phyloP scores from a whole-genome alignment of 2,329 filamentous ascomycete genomes.

The Cladophialophora exuberans region DNA sequence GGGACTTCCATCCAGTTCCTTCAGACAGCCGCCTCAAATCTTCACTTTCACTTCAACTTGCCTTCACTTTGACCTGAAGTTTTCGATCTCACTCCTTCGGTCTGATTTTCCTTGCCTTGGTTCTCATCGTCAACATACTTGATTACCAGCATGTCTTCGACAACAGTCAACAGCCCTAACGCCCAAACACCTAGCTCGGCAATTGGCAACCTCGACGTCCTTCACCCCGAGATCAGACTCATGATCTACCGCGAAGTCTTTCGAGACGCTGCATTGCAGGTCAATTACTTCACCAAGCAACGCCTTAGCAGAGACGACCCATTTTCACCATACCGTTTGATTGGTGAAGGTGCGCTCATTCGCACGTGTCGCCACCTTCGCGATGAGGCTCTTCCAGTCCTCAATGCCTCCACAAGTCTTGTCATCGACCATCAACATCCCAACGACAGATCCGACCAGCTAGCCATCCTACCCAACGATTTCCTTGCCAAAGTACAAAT shows the following conservation, averaged over 20 bases:
- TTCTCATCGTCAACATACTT: no score
- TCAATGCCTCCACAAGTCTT: constrained; percentile 4
- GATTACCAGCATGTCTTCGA: no score
- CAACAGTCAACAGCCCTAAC: no score
- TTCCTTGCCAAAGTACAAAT: constrained; percentile 11
- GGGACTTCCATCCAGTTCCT: no score
- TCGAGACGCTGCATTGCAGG: background rate
- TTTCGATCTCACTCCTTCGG: no score
- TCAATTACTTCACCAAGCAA: background rate
- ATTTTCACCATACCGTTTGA: background rate
- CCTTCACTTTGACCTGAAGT: no score
- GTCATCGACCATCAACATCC: background rate
- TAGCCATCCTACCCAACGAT: background rate
- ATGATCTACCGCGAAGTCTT: background rate
- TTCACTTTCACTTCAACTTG: no score
- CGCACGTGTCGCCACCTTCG: constrained; percentile 1
- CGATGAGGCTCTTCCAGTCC: constrained; percentile 8
- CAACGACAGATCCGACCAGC: background rate
- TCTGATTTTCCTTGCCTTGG: no score
- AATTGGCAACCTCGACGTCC: no score
- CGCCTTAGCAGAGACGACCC: background rate
- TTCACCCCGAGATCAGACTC: background rate
- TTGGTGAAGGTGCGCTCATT: background rate
- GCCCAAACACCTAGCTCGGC: no score
- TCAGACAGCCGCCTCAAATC: no score